These are phyloP conservation scores for Aegilops sharonensis DNA, from an alignment of 176 grass and related monocot genomes.

Conservation along the genomic window DNA sequence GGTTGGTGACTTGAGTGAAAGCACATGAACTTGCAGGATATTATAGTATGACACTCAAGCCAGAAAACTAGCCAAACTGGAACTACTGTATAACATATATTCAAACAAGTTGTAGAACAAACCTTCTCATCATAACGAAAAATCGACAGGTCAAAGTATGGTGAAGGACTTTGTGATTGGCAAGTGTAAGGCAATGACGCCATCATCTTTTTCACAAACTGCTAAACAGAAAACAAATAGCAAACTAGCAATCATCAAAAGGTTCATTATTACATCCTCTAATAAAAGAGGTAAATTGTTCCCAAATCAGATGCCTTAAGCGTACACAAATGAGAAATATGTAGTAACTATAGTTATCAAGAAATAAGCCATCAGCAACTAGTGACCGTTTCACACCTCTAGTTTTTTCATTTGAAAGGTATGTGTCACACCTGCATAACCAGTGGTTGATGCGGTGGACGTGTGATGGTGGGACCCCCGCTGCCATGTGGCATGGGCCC, in stretches of 20 bases:
- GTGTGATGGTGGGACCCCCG: too few relatives aligned
- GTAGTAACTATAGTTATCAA: background rate
- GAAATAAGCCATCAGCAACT: background rate
- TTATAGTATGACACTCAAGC: background rate
- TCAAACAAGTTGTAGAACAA: conserved; percentile 20
- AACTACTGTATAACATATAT: conserved; percentile 1
- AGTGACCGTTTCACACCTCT: background rate
- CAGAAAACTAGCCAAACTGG: conserved; percentile 2
- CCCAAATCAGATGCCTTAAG: background rate
- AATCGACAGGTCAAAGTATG: conserved; percentile 90
- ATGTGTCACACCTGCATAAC: too few relatives aligned
- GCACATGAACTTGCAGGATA: background rate
- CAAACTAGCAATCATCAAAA: conserved; percentile 16
- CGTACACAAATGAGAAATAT: conserved; percentile 3
- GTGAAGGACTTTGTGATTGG: conserved; percentile 95
- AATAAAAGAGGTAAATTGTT: background rate
- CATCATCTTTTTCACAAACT: conserved; percentile 99
- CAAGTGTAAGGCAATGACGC: conserved; percentile 75
- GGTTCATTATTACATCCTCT: conserved; percentile 9
- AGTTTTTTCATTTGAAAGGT: conserved; percentile 11
- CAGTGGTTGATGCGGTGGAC: too few relatives aligned
- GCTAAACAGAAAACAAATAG: conserved; percentile 26
- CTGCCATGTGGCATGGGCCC: too few relatives aligned
- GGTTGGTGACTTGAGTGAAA: background rate
- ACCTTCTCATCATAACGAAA: conserved; percentile 99